These are phyloP conservation scores for Botryococcus braunii DNA, from an alignment of 163 green algal species.

Conservation along the genomic window DNA sequence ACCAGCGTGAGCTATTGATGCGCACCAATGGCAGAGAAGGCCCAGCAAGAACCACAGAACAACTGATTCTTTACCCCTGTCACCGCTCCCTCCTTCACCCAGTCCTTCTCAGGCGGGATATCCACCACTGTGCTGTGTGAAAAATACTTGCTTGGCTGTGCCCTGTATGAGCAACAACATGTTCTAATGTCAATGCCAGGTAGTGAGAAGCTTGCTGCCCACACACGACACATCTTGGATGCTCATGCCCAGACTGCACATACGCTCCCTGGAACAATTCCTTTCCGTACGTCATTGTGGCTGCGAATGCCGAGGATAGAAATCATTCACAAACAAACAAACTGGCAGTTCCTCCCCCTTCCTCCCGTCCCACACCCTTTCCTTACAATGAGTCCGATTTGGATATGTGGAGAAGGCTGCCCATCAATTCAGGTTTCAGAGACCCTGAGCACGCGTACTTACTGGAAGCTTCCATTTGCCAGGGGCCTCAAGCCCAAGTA, in stretches of 20 bases:
- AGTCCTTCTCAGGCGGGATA: constrained; percentile 68
- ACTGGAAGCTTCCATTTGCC: constrained; percentile 13
- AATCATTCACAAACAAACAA: neutral
- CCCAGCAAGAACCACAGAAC: constrained; percentile 56
- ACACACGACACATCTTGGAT: no score
- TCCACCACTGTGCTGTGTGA: no score
- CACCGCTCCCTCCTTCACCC: constrained; percentile 71
- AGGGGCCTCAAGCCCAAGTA: constrained; percentile 52
- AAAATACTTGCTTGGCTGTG: no score
- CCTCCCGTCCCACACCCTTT: no score
- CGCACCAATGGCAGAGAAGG: constrained; percentile 65
- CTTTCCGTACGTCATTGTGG: neutral
- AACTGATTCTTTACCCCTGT: constrained; percentile 89
- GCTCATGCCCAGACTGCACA: neutral
- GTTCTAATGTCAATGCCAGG: no score
- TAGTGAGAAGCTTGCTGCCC: no score
- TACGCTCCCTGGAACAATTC: neutral
- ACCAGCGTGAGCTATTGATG: no score
- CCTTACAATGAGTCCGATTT: neutral
- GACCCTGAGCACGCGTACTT: neutral
- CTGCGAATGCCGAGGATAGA: neutral
- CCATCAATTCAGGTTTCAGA: neutral
- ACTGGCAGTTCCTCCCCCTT: no score
- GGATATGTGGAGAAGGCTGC: neutral
- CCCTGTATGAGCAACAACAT: no score